Evolutionary conservation across 1,139 yeast genomes (phyloP), one percentile per base, ranked within the genome.

Genomic region (Kluyveromyces sp.): DNA sequence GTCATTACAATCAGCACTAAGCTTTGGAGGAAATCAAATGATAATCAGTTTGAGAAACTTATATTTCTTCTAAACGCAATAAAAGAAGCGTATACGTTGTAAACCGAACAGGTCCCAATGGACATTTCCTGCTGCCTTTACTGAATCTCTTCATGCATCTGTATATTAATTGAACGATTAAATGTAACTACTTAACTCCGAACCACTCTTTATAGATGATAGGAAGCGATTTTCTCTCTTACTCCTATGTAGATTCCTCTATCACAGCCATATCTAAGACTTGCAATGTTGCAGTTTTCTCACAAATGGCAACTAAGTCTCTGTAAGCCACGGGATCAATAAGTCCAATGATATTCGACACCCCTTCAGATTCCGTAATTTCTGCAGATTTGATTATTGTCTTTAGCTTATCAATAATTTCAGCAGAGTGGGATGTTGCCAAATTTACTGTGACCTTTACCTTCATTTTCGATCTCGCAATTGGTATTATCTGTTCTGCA

Each of bases 391-490:
- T 35, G 17, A 81, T 65, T 7, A 55, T 43, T 26, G 42, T 49
- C n/a, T 49, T 49, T 11, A 59, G 26, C 38, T 53, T 50, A 19
- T 54, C 56, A 13, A 60, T 52, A 2, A 50, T 20, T 16, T 57
- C 64, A 17, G 77, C 78, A 43, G 77, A 75, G 44, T 71, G 69
- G 2, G 66, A 58, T 12, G 71, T 70, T 19, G 70, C 65, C 17
- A 15, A 25, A 30, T 44, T 38, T 29, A 81, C 58, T 0, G 73
- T 64, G 12, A 85, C 69, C 53, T 81, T 78, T 25, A 92, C 74
- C 65, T 87, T 81, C 98, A 92, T 92, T 56, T 84, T 83, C 0
- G 98, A 97, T 53, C 98, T 74, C 0, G 88, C 94, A 49, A 92
- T 89, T 9, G 98, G 97, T 34, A 92, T 82, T 37, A 88, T 69